Evolutionary conservation across 2,329 filamentous ascomycete genomes (phyloP).

Genomic region (Paraphoma chrysanthemicola): DNA sequence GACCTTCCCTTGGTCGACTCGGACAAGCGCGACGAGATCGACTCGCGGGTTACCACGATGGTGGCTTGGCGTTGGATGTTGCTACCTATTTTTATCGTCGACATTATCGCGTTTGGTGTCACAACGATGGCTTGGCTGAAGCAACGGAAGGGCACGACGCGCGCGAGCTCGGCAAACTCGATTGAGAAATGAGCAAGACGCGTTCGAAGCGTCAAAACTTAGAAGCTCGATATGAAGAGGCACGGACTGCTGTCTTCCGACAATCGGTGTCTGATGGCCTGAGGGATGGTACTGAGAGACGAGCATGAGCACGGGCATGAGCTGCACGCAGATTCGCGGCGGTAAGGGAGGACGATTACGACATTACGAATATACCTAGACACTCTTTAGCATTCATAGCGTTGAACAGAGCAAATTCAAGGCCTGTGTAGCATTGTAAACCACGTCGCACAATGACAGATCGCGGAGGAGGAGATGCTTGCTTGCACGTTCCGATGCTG

Average conservation of each 20-base stretch:
- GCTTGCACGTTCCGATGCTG: neutral
- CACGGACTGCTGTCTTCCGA: neutral
- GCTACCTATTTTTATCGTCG: slow-evolving; percentile 35
- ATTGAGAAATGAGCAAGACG: slow-evolving; percentile 20
- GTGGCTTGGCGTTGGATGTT: slow-evolving; percentile 44
- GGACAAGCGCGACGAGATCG: slow-evolving; percentile 22
- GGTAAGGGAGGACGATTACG: neutral
- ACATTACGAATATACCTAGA: slow-evolving; percentile 1
- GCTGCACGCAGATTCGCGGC: neutral
- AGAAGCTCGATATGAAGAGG: neutral
- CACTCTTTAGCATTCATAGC: slow-evolving; percentile 2
- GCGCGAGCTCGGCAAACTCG: slow-evolving; percentile 8
- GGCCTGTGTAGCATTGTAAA: neutral
- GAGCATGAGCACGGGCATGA: neutral
- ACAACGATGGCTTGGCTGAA: slow-evolving; percentile 23
- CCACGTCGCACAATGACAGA: neutral
- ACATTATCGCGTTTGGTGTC: slow-evolving; percentile 25
- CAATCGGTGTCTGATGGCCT: neutral
- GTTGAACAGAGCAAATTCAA: neutral
- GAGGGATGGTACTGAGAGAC: neutral
- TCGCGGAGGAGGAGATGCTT: neutral
- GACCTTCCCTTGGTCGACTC: slow-evolving; percentile 33
- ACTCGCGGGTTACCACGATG: slow-evolving; percentile 31
- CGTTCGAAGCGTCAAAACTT: neutral
- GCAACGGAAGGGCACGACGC: slow-evolving; percentile 25